Conservation (phyloP, 257 asterid species). For the Rubia yunnanensis region DNA sequence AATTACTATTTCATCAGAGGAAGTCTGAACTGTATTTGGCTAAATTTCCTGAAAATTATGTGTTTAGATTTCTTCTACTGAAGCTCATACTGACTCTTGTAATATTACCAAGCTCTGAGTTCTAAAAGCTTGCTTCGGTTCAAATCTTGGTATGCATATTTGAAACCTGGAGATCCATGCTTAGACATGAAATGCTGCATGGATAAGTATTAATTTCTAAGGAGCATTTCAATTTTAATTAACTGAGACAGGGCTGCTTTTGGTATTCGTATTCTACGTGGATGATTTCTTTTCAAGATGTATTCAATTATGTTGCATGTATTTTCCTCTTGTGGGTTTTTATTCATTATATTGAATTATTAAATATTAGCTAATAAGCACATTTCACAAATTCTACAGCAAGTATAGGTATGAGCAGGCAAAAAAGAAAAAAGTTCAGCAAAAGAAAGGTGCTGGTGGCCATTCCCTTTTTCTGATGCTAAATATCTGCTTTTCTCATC, state of each 20-base stretch:
- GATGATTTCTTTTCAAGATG: neutral
- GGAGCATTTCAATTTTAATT: neutral
- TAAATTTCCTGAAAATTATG: neutral
- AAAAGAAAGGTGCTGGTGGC: slow-evolving; percentile 79
- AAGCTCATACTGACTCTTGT: neutral
- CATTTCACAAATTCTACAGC: slow-evolving; percentile 31
- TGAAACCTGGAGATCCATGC: neutral
- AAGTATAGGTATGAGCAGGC: slow-evolving; percentile 84
- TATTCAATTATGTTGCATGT: neutral
- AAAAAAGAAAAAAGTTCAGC: slow-evolving; percentile 93
- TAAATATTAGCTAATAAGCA: neutral
- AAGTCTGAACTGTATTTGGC: neutral
- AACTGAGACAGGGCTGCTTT: neutral
- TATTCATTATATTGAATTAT: neutral
- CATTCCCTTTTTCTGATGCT: slow-evolving; percentile 12
- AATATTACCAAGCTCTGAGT: neutral
- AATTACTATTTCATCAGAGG: neutral
- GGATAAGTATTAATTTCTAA: neutral
- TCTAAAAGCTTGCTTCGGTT: neutral
- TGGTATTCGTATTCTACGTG: neutral
- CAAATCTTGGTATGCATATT: neutral
- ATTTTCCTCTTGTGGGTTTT: neutral
- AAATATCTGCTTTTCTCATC: slow-evolving; percentile 9
- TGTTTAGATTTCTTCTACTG: neutral
- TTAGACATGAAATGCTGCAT: neutral